Evolutionary conservation across 345 rosid species (phyloP).

Genomic region (Euphorbia lathyris): DNA sequence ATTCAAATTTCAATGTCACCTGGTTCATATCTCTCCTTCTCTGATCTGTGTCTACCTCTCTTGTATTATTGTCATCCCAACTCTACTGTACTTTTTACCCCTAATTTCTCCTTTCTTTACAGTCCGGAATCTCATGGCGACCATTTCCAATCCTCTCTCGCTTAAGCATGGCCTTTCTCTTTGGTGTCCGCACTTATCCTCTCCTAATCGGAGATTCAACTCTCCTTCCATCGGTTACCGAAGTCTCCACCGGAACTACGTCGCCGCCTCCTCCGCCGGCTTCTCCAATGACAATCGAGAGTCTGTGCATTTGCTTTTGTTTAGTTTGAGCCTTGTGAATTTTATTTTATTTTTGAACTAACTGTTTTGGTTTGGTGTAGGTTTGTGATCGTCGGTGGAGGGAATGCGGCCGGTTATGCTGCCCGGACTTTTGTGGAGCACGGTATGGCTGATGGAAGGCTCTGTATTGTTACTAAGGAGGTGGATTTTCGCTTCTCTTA

Average conservation of each 20-base stretch:
- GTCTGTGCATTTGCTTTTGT: constrained; percentile 17
- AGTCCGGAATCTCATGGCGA: constrained; percentile 60
- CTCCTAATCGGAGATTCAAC: constrained; percentile 39
- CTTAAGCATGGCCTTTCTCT: constrained; percentile 58
- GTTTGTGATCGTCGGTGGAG: constrained; percentile 91
- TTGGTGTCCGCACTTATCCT: constrained; percentile 48
- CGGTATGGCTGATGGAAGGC: constrained; percentile 89
- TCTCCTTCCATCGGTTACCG: constrained; percentile 41
- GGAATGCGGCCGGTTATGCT: constrained; percentile 98
- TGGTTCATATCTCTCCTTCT: constrained; percentile 2
- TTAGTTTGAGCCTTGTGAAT: not conserved
- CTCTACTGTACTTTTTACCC: not conserved
- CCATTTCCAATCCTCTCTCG: constrained; percentile 43
- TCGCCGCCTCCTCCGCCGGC: constrained; percentile 51
- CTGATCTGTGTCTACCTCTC: not conserved
- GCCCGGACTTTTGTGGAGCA: constrained; percentile 92
- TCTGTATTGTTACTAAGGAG: constrained; percentile 90
- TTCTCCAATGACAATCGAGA: constrained; percentile 70
- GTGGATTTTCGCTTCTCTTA: constrained; percentile 23
- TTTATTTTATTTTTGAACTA: not conserved
- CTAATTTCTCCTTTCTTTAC: constrained; percentile 13
- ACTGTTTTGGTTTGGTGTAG: constrained; percentile 21
- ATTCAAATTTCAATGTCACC: not conserved
- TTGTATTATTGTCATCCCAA: not conserved
- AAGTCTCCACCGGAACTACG: constrained; percentile 48